Base-by-base conservation (phyloP, 2,329 filamentous ascomycete species). In the Lojkania enalia region DNA sequence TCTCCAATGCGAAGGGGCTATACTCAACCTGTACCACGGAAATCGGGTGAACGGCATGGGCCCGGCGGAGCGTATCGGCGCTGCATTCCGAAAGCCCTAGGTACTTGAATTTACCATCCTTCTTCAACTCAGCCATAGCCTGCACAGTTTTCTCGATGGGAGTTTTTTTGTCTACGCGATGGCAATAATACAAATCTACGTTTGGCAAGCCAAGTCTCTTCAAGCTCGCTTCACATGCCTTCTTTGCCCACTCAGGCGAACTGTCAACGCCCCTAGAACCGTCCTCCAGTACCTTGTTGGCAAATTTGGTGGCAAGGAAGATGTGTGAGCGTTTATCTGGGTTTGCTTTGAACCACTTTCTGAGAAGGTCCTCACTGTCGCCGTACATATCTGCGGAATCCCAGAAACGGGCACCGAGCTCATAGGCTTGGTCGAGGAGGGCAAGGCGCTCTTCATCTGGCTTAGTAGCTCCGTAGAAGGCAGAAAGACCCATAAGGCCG, bases 41-140 rank as follows among this genome's bases (percentile, higher is more conserved):
- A 44, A 81, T 74, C 2, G 71, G 75, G 39, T 75, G 69, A 0
- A 81, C 66, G 3, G 68, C 57, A 52, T 71, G 57, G 0, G 78
- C 78, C 7, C 77, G 76, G 2, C 77, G 74, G 1, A 81, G 60
- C 0, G 76, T 76, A 0, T 58, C 57, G 1, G 74, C 63, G 7
- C 69, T 72, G 30, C 72, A 66, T 40, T 77, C 76, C 12, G 67
- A 74, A 2, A 81, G 62, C 3, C 78, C 78, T 2, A 81, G 35
- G 29, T 64, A 62, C 41, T 63, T 65, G 48, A 80, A 73, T 48
- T 81, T 81, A 21, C 78, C 78, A 37, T 59, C 58, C 83, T 77
- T 70, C 1, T 80, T 77, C 21, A 88, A 60, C 59, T 88, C 71
- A 2, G 48, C 75, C 71, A 82, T 69, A 12, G 69, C 76, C 33